phyloP scores from a whole-genome alignment of 208 protist genomes.

The Acanthamoeba lenticulata region DNA sequence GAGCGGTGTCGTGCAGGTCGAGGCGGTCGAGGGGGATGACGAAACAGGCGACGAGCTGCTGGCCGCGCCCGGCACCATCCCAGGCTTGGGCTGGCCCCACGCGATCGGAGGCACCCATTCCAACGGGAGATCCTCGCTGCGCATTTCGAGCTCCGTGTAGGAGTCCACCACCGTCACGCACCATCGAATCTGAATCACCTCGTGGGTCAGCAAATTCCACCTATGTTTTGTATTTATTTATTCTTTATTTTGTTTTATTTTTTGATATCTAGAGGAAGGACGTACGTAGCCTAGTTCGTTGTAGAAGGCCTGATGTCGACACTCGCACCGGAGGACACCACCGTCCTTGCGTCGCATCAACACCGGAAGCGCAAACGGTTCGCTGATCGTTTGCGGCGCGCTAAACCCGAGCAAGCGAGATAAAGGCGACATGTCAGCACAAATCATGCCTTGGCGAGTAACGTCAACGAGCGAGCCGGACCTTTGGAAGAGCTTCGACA shows the following conservation, averaged over 20 bases:
- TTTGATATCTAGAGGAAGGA: neutral
- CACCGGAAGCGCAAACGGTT: conserved; percentile 7
- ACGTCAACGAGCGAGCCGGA: neutral
- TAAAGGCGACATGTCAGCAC: neutral
- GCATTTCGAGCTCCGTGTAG: conserved; percentile 10
- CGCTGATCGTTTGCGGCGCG: conserved; percentile 52
- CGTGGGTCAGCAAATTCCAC: too few species aligned
- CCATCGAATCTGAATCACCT: conserved; percentile 53
- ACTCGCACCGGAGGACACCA: neutral
- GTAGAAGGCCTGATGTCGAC: conserved; percentile 17
- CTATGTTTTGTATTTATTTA: too few species aligned
- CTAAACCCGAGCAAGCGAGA: neutral
- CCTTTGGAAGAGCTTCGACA: conserved; percentile 32
- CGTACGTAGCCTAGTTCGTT: conserved; percentile 49
- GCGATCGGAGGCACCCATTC: neutral
- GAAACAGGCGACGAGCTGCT: neutral
- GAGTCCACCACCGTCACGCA: neutral
- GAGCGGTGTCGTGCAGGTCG: neutral
- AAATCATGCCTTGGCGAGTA: neutral
- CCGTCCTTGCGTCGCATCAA: conserved; percentile 44
- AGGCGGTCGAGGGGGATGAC: neutral
- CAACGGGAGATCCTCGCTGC: neutral
- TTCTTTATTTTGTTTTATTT: neutral
- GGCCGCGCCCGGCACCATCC: neutral
- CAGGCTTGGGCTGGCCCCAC: neutral